Percentiles rank a stretch among this genome's conserved stretches.
Evolutionary conservation across 148 eudicot genomes (phyloP).

Genomic region (Polygonum aviculare): DNA sequence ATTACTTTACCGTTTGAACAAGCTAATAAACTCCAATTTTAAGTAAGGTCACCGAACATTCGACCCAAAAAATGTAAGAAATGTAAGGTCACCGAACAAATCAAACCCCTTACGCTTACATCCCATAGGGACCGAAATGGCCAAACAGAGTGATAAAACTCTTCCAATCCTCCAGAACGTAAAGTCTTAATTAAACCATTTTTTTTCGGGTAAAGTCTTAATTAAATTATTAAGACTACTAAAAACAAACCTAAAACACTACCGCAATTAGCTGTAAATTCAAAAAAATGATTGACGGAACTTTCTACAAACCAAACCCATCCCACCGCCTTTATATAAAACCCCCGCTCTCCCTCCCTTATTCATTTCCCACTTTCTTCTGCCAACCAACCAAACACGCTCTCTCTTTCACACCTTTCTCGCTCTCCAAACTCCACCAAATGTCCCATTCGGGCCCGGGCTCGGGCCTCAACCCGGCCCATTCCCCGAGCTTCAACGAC

Average conservation of each 20-base stretch:
- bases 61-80: too few species aligned
- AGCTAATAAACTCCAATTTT: too few species aligned
- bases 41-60: too few species aligned
- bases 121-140: too few species aligned
- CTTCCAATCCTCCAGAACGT: too few species aligned
- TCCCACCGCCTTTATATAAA: background rate
- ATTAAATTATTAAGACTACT: too few species aligned
- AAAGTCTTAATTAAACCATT: too few species aligned
- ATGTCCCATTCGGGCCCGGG: constrained; percentile 9
- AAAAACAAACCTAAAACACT: background rate
- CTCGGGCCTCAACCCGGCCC: constrained; percentile 8
- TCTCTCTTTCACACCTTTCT: background rate
- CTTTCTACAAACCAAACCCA: background rate
- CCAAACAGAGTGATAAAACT: too few species aligned
- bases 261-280: background rate
- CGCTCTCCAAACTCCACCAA: constrained; percentile 11
- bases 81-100: too few species aligned
- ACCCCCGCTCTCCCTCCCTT: background rate
- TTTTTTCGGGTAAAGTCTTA: too few species aligned
- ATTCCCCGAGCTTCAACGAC: constrained; percentile 31
- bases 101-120: too few species aligned
- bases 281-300: background rate
- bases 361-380: background rate
- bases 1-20: too few species aligned
- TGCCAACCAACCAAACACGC: background rate